Evolutionary conservation across 1,284 basidiomycete genomes (phyloP), one percentile per base, ranked within the genome.

Genomic region (Thelephora terrestris): DNA sequence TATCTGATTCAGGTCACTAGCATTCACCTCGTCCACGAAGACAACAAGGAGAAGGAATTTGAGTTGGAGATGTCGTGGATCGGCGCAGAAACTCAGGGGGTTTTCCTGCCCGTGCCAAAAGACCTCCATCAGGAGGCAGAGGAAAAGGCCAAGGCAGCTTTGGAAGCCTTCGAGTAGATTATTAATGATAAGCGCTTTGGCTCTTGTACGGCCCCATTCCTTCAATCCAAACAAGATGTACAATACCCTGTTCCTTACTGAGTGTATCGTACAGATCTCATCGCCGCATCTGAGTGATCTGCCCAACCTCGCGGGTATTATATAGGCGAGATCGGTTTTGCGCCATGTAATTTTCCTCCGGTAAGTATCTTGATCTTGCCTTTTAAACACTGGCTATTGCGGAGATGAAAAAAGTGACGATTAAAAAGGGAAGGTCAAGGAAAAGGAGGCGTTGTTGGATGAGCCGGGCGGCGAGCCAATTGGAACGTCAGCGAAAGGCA

Each of bases 51-150:
- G 70, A 96, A 96, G 64, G 88, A 93, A 47, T 99, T 99, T 58
- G 96, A 99, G 65, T 78, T 99, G 21, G 96, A 99, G 67, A 79
- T 99, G 75, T 91, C 93, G 35, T 99, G 96, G 96, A 81, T 98
- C 52, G 82, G 92, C 25, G 76, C 82, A 24, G 91, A 96, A 68
- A 90, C 88, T 20, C 81, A 85, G 24, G 81, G 81, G 43, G 68
- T 84, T 47, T 93, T 98, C 65, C 71, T 78, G 27, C 75, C 81
- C 12, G 91, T 99, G 47, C 95, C 95, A 27, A 79, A 78, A 50
- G 91, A 92, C 39, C 70, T 98, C 52, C 73, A 85, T 45, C 75
- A 81, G 23, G 91, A 94, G 62, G 96, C 95, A 36, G 89, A 96
- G 61, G 74, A 73, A 49, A 87, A 87, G 67, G 96, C 94, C 4